Conservation (phyloP, 441 rosid genomes). For the Adansonia grandidieri region DNA sequence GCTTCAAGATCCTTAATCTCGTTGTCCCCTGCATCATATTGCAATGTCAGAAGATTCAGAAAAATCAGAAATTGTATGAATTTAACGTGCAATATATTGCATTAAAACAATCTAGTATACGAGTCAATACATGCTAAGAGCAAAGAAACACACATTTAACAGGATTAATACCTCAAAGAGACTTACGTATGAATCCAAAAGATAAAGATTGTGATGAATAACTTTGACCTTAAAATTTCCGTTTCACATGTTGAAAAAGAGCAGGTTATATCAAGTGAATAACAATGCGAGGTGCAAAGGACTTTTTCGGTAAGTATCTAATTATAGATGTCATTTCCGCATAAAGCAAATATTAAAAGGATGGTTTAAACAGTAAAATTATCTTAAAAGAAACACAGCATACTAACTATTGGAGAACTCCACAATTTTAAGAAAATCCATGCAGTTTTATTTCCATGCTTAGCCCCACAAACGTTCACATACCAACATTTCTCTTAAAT, state of each 20-base stretch:
- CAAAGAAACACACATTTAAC: background rate
- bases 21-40: slow-evolving; percentile 38
- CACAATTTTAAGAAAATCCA: background rate
- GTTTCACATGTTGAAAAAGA: background rate
- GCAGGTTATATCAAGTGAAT: slow-evolving; percentile 10
- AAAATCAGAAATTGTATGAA: background rate
- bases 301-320: background rate
- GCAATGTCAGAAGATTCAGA: slow-evolving; percentile 16
- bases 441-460: background rate
- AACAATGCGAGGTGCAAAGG: background rate
- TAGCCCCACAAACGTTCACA: background rate
- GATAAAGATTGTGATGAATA: background rate
- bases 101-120: background rate
- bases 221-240: background rate
- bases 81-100: background rate
- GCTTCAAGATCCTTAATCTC: slow-evolving; percentile 30
- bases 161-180: background rate
- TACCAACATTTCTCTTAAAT: slow-evolving; percentile 40
- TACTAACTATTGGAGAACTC: background rate
- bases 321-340: background rate
- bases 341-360: background rate
- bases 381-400: too few relatives aligned
- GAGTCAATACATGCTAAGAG: background rate
- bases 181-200: background rate
- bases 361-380: background rate